A percentile compares a stretch with the other conserved stretches of the same genome.
Conservation (phyloP, 805 yeast genomes). For the Pichia kluyveri region DNA sequence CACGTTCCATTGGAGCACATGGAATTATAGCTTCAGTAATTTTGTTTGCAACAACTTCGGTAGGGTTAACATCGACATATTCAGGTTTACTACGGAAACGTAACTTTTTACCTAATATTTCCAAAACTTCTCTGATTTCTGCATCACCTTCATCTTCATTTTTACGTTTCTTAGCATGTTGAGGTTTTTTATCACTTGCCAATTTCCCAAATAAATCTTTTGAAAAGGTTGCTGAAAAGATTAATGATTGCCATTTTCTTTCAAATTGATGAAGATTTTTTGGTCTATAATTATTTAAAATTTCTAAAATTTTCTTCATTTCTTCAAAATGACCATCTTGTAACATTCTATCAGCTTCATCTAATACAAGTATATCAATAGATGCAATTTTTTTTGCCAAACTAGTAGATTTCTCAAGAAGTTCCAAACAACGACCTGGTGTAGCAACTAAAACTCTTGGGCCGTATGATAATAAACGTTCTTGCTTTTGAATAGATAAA, state of each 20-base stretch:
- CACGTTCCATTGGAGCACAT: constrained; percentile 86
- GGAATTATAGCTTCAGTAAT: constrained; percentile 84
- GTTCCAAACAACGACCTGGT: constrained; percentile 86
- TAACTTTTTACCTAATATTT: constrained; percentile 58
- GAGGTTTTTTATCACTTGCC: constrained; percentile 30
- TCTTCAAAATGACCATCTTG: constrained; percentile 97
- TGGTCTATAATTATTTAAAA: constrained; percentile 45
- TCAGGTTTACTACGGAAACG: constrained; percentile 60
- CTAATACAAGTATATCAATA: constrained; percentile 56
- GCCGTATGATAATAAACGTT: constrained; percentile 60
- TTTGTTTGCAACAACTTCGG: constrained; percentile 62
- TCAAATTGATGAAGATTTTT: constrained; percentile 19
- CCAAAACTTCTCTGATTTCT: constrained; percentile 47
- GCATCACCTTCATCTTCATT: constrained; percentile 25
- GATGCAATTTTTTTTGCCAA: constrained; percentile 33
- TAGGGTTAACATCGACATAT: constrained; percentile 81
- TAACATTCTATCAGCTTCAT: constrained; percentile 91
- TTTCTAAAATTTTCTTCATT: constrained; percentile 67
- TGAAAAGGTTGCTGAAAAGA: constrained; percentile 93
- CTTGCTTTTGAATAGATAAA: constrained; percentile 86
- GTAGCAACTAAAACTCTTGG: constrained; percentile 88
- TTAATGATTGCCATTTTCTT: constrained; percentile 61
- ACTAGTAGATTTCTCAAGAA: constrained; percentile 54
- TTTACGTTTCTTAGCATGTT: constrained; percentile 18
- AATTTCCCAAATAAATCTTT: constrained; percentile 73